Base-by-base conservation (phyloP, 805 yeast genomes). In the Helenozyma rhizophorensis region DNA sequence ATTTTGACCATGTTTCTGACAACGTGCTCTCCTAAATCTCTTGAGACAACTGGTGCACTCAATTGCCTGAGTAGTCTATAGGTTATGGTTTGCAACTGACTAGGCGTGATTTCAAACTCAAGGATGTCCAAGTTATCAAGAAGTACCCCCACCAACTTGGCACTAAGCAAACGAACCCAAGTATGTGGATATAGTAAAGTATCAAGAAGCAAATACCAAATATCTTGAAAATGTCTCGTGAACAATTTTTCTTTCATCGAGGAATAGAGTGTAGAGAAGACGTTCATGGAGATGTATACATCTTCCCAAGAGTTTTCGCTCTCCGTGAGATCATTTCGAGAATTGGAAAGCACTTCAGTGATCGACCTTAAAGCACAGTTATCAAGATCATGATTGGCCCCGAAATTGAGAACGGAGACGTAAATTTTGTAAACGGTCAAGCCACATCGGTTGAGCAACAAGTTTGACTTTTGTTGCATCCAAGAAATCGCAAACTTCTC, bases 131-230 rank as follows among this genome's bases (percentile, higher is more conserved):
- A 29, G 31, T 70, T 65, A 7, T 70, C 49, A 35, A 84, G 61
- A 30, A 83, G 51, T 1, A 58, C 49, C 1, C 81, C 79, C 24
- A 79, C 54, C 21, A 86, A 61, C 33, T 89, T 66, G 6, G 80
- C 61, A 1, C 94, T 65, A 4, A 72, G 60, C 37, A 83, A 65
- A 47, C 97, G 75, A 6, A 89, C 83, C 97, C 97, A 89, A 1
- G 93, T 70, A 57, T 89, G 97, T 2, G 97, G 97, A 53, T 76
- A 89, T 32, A 89, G 62, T 33, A 88, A 65, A 18, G 78, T 58
- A 3, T 69, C 71, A 15, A 75, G 64, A 3, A 83, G 57, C 12
- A 58, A 53, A 3, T 54, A 45, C 88, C 90, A 83, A 7, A 72
- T 47, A 0, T 16, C 13, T 28, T 58, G 65, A 46, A 62, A 67